phyloP scores from a whole-genome alignment of 129 eudicot genomes.

The Rutidosis leptorrhynchoides region DNA sequence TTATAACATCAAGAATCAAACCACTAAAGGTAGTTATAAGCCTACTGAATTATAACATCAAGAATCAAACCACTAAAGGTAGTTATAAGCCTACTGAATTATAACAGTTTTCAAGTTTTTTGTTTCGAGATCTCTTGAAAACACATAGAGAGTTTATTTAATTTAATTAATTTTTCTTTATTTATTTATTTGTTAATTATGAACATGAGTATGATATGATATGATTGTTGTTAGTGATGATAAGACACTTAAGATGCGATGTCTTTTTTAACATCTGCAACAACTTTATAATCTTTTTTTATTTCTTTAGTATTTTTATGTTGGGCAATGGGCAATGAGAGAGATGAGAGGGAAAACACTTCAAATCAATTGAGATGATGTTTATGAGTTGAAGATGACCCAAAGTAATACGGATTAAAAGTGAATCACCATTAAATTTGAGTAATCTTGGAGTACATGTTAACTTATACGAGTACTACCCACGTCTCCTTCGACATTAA shows the following conservation, averaged over 20 bases:
- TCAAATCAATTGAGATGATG: conserved; percentile 26
- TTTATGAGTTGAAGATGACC: conserved; percentile 23
- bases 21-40: no score
- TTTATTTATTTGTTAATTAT: background rate
- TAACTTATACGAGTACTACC: no score
- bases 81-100: no score
- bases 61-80: no score
- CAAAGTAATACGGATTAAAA: conserved; percentile 26
- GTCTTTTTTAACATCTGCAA: conserved; percentile 35
- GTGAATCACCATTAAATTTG: background rate
- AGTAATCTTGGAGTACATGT: no score
- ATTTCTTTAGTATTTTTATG: background rate
- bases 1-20: no score
- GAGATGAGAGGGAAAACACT: conserved; percentile 41
- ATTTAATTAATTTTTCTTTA: background rate
- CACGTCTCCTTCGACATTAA: no score
- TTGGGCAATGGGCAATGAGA: no score
- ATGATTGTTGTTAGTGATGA: background rate
- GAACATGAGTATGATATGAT: background rate
- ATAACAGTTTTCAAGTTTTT: conserved; percentile 24
- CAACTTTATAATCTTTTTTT: conserved; percentile 3
- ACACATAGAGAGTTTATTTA: background rate
- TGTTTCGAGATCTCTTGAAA: conserved; percentile 31
- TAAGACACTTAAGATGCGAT: conserved; percentile 14
- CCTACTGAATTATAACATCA: no score